phyloP scores from a whole-genome alignment of 768 basidiomycete species.

The Amylocystis lapponica region DNA sequence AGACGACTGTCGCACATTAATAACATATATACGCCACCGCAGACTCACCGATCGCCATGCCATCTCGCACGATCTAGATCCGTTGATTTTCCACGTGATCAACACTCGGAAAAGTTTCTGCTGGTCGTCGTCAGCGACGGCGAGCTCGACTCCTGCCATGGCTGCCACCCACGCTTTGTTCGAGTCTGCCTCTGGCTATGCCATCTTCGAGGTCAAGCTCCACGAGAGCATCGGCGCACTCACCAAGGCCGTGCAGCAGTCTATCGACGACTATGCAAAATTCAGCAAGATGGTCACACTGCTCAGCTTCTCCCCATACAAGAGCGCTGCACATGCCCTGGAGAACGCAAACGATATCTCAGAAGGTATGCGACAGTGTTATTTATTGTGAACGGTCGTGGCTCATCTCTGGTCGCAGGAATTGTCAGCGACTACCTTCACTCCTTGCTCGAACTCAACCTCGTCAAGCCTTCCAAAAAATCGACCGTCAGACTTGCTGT shows the following conservation, averaged over 20 bases:
- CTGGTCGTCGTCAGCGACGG: too few species aligned
- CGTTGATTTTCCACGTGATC: too few species aligned
- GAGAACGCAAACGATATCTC: slow-evolving; percentile 96
- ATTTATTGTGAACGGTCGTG: slow-evolving; percentile 1
- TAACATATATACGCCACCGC: too few species aligned
- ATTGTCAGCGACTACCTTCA: slow-evolving; percentile 80
- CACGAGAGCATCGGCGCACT: slow-evolving; percentile 84
- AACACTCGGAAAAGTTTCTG: too few species aligned
- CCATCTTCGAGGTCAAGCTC: slow-evolving; percentile 83
- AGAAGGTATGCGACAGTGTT: slow-evolving; percentile 60
- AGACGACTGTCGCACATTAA: too few species aligned
- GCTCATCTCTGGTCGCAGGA: slow-evolving; percentile 38
- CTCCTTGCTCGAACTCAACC: slow-evolving; percentile 81
- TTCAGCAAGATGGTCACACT: slow-evolving; percentile 91
- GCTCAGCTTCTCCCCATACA: slow-evolving; percentile 90
- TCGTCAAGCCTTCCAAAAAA: slow-evolving; percentile 70
- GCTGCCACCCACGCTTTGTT: slow-evolving; percentile 87
- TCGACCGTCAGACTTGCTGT: slow-evolving; percentile 72
- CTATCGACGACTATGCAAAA: slow-evolving; percentile 79
- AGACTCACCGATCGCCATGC: too few species aligned
- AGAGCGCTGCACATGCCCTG: slow-evolving; percentile 86
- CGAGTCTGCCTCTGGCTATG: slow-evolving; percentile 93
- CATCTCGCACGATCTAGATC: too few species aligned
- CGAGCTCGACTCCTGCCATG: slow-evolving; percentile 11
- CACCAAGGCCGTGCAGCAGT: slow-evolving; percentile 74